phyloP scores from a whole-genome alignment of 176 grass and related monocot species.

The Juncus effusus region DNA sequence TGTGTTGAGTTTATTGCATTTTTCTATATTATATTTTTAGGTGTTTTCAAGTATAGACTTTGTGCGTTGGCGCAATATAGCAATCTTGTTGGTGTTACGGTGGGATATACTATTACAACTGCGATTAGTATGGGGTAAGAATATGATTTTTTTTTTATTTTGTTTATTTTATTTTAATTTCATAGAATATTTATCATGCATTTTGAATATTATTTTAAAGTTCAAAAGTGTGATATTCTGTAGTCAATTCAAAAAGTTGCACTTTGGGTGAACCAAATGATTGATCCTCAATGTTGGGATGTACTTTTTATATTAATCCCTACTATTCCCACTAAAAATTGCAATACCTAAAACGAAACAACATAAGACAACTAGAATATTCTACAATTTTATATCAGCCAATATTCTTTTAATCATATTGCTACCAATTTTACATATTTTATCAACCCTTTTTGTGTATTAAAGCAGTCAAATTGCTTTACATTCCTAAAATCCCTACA shows the following conservation, averaged over 20 bases:
- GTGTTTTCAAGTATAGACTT: conserved; percentile 46
- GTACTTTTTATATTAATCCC: background rate
- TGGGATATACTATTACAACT: conserved; percentile 94
- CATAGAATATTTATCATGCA: conserved; percentile 14
- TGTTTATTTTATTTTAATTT: background rate
- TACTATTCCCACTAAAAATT: background rate
- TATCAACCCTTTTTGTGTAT: no score
- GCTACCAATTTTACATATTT: background rate
- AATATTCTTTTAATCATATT: background rate
- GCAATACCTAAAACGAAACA: no score
- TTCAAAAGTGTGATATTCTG: background rate
- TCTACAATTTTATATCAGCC: background rate
- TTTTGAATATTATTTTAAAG: conserved; percentile 11
- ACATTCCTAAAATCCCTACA: no score
- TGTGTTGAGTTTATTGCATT: background rate
- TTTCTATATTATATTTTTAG: conserved; percentile 29
- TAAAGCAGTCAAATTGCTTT: no score
- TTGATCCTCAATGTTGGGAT: conserved; percentile 19
- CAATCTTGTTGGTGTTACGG: conserved; percentile 73
- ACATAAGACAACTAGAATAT: no score
- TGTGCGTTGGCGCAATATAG: conserved; percentile 79
- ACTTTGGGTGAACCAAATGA: conserved; percentile 26
- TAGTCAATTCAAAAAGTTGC: conserved; percentile 13
- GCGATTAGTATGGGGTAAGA: conserved; percentile 92
- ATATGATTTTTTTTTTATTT: background rate